phyloP scores from a whole-genome alignment of 257 asterid species.

The Ophiorrhiza pumila region DNA sequence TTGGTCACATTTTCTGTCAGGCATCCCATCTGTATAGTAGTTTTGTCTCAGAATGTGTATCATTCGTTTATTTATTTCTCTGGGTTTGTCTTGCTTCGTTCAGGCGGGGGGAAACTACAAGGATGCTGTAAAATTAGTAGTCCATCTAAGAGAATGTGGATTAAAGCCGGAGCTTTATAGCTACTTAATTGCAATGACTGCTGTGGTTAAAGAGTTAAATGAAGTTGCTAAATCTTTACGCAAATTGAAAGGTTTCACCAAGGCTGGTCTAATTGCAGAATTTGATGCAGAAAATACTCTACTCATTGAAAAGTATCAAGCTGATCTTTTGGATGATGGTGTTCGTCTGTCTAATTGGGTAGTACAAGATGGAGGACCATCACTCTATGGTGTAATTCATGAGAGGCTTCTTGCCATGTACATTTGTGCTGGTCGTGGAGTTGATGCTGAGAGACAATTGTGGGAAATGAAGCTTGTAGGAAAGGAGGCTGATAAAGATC shows the following conservation, averaged over 20 bases:
- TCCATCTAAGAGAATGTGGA: conserved; percentile 62
- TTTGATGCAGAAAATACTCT: conserved; percentile 42
- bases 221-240: conserved; percentile 83
- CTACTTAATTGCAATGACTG: conserved; percentile 89
- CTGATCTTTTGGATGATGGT: conserved; percentile 57
- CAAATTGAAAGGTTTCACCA: conserved; percentile 61
- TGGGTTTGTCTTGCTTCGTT: conserved; percentile 5
- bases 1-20: background rate
- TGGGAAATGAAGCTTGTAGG: conserved; percentile 88
- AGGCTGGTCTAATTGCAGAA: conserved; percentile 55
- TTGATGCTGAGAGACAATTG: conserved; percentile 74
- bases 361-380: conserved; percentile 58
- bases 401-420: conserved; percentile 92
- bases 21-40: background rate
- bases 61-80: background rate
- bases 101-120: conserved; percentile 84
- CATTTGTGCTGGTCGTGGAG: conserved; percentile 78
- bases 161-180: conserved; percentile 86
- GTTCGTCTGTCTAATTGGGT: conserved; percentile 59
- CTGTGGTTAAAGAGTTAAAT: conserved; percentile 84
- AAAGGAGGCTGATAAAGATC: conserved; percentile 65
- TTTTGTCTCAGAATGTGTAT: background rate
- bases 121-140: conserved; percentile 68
- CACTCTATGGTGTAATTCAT: conserved; percentile 57
- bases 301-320: conserved; percentile 61